Evolutionary conservation across 164 flowering plant genomes (phyloP), one percentile per base, ranked within the genome.

Genomic region (Vitis cinerea): DNA sequence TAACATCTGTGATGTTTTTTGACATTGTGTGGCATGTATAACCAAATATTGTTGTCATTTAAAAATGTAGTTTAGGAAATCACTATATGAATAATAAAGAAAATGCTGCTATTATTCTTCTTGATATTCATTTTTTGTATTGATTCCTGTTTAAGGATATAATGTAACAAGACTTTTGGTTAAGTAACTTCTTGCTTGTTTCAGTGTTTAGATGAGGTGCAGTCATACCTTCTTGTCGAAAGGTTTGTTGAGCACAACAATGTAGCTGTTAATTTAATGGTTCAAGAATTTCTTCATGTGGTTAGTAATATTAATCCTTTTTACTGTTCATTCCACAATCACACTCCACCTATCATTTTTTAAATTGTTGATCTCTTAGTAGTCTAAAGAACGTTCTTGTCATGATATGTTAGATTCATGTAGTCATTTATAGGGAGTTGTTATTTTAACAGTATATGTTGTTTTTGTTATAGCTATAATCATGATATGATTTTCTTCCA

Each of bases 121-220:
- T 64, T 51, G 31, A 9, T 6, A 4, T 61, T 53, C 13, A 4
- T 53, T 59, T 14, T 15, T 73, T 59, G 13, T 29, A 29, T 37
- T 61, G 16, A 29, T 16, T 56, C 6, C 6, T 59, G 31, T 19
- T 30, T 23, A 37, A 3, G 44, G 44, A 37, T 37, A 6, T 37
- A 10, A 17, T 56, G 13, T 27, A 31, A 51, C 19, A 13, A 31
- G 17, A 64, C 29, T 8, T 55, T 37, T 12, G 30, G 48, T 61
- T 64, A 10, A 61, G 4, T 8, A 16, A 16, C 49, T 50, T 64
- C 47, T 37, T 71, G 50, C 59, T 61, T 19, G 60, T 76, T 80
- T 31, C 83, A 95, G 99, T 74, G 79, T 75, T 81, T 95, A 74
- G 94, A 95, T 80, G 99, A 95, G 81, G 90, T 93, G 80, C 99